Percentiles rank a stretch among this genome's conserved stretches.
Evolutionary conservation across 208 protist genomes (phyloP).

Genomic region (Blechomonas ayalai): DNA sequence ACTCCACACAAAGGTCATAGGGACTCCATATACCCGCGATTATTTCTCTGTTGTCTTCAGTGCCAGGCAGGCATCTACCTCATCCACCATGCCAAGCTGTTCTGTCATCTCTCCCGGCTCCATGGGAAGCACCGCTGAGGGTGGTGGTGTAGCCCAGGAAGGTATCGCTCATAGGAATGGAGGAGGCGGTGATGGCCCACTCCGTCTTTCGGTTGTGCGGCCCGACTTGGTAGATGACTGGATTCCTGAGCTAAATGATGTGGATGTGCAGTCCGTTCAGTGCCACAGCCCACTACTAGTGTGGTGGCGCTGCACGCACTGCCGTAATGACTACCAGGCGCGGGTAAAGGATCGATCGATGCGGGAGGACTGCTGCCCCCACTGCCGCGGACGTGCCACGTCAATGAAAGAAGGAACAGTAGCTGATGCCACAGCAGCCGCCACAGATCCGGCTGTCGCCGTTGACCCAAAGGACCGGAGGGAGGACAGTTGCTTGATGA

Average conservation of each 20-base stretch:
- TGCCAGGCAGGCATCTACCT: no score
- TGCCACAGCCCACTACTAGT: slow-evolving; percentile 16
- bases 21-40: no score
- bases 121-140: not conserved
- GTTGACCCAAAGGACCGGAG: not conserved
- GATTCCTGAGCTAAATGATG: slow-evolving; percentile 74
- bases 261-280: slow-evolving; percentile 37
- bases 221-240: slow-evolving; percentile 77
- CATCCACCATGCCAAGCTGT: not conserved
- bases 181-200: not conserved
- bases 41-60: no score
- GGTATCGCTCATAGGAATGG: not conserved
- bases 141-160: not conserved
- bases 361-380: slow-evolving; percentile 30
- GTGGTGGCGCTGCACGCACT: slow-evolving; percentile 54
- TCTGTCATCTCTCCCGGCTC: slow-evolving; percentile 3
- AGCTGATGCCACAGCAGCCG: not conserved
- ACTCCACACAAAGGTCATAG: no score
- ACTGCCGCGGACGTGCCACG: slow-evolving; percentile 17
- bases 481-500: slow-evolving; percentile 2
- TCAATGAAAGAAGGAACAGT: not conserved
- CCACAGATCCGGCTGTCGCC: slow-evolving; percentile 1
- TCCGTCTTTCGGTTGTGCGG: slow-evolving; percentile 53
- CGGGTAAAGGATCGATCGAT: slow-evolving; percentile 41
- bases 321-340: slow-evolving; percentile 36